Evolutionary conservation across 257 asterid species (phyloP).

Genomic region (Solanum clarkiae): DNA sequence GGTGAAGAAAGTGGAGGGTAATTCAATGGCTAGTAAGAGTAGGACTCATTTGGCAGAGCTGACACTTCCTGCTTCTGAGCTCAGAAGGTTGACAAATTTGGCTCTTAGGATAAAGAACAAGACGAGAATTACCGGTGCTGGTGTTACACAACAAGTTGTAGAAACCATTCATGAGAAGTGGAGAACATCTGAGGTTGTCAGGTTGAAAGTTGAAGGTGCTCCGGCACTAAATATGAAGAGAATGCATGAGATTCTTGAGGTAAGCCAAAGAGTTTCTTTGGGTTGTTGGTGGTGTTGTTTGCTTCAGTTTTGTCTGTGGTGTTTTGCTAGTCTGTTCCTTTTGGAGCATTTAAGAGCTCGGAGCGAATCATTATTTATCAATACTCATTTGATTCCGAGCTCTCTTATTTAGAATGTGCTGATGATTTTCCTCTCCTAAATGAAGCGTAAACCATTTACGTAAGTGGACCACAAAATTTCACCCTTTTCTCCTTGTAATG

Average conservation of each 20-base stretch:
- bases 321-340: background rate
- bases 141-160: slow-evolving; percentile 72
- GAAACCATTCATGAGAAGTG: slow-evolving; percentile 74
- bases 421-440: background rate
- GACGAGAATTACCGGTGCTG: slow-evolving; percentile 59
- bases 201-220: slow-evolving; percentile 83
- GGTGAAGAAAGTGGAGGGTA: slow-evolving; percentile 8
- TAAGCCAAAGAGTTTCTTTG: slow-evolving; percentile 12
- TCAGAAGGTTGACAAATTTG: slow-evolving; percentile 57
- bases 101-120: slow-evolving; percentile 62
- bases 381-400: too few relatives aligned
- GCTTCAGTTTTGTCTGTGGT: background rate
- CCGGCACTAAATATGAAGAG: slow-evolving; percentile 94
- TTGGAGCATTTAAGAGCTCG: background rate
- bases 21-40: slow-evolving; percentile 45
- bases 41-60: slow-evolving; percentile 56
- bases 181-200: slow-evolving; percentile 69
- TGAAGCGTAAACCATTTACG: background rate
- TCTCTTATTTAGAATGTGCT: background rate
- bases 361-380: background rate
- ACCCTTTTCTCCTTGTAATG: background rate
- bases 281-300: background rate
- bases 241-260: slow-evolving; percentile 85
- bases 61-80: slow-evolving; percentile 78
- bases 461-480: background rate